Evolutionary conservation across 2,329 filamentous ascomycete genomes (phyloP), one percentile per base, ranked within the genome.

Genomic region (Ramichloridium luteum): DNA sequence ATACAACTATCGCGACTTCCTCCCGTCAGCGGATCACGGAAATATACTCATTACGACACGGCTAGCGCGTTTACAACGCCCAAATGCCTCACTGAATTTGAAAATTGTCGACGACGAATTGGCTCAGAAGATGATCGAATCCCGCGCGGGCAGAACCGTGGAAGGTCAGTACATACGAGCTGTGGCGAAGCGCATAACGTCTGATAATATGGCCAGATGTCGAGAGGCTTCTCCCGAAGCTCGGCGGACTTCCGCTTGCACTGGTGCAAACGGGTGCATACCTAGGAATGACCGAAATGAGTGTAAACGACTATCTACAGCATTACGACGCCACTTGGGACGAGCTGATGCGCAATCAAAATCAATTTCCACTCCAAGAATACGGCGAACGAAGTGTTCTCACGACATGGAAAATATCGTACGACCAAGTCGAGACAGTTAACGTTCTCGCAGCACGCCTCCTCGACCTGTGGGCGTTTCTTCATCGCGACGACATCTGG

Each of bases 361-460:
- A 32, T 11, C 6, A 13, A 6, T 12, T 30, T 30, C 32, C 25
- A 12, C 18, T 38, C 13, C n/a, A 38, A 14, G 32, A 35, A 26
- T 38, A 38, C 15, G 4, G 4, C 10, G 28, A 29, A 16, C 16
- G 31, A 6, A 34, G 31, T 13, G 5, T 56, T 22, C 45, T 47
- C 36, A 50, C 46, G n/a, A 54, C 47, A 11, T 55, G 47, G 51
- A 41, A 40, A 10, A 47, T 55, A 16, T 52, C 47, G 3, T 53
- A 52, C 35, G 34, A 54, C 13, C 44, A 47, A 9, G 43, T 54
- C 6, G 17, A 29, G 12, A 28, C 36, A 4, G 39, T 43, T 31
- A 44, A 45, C 27, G 22, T 41, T 22, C 13, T 27, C 4, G 43
- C 50, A 4, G 46, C 46, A 2, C 35, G 46, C 3, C 32, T 54